phyloP scores from a whole-genome alignment of 345 rosid species.

The Moricandia moricandioides region DNA sequence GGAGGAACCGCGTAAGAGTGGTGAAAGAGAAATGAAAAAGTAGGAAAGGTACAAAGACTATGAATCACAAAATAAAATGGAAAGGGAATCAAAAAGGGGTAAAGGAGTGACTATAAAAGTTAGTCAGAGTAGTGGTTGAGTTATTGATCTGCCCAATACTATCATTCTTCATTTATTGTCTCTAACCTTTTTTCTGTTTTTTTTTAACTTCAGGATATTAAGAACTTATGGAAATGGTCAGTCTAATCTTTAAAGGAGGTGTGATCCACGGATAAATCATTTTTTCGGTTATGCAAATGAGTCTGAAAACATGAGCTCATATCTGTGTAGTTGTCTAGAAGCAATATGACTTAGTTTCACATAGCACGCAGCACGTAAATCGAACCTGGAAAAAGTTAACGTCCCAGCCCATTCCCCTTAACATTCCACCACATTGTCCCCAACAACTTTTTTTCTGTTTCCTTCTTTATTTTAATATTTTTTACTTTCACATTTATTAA shows the following conservation, averaged over 20 bases:
- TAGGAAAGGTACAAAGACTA: not conserved
- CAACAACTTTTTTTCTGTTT: not conserved
- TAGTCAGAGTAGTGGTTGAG: slow-evolving; percentile 89
- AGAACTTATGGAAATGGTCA: no score
- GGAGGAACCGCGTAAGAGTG: slow-evolving; percentile 31
- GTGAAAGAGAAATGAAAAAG: slow-evolving; percentile 6
- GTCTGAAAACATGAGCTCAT: no score
- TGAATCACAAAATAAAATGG: slow-evolving; percentile 14
- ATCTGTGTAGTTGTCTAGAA: no score
- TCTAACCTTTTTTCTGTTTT: not conserved
- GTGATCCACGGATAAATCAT: no score
- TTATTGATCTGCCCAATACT: slow-evolving; percentile 67
- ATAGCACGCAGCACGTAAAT: no score
- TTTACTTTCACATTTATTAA: not conserved
- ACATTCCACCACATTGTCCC: no score
- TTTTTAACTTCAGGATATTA: no score
- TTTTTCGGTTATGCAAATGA: no score
- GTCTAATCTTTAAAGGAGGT: no score
- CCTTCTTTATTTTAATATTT: not conserved
- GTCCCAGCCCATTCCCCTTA: no score
- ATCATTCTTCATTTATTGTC: slow-evolving; percentile 46
- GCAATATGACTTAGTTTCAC: no score
- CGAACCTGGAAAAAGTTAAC: no score
- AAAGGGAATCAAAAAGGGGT: slow-evolving; percentile 64
- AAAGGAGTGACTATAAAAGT: slow-evolving; percentile 42